phyloP scores from a whole-genome alignment of 106 monocot species.

The Dactylorhiza incarnata region DNA sequence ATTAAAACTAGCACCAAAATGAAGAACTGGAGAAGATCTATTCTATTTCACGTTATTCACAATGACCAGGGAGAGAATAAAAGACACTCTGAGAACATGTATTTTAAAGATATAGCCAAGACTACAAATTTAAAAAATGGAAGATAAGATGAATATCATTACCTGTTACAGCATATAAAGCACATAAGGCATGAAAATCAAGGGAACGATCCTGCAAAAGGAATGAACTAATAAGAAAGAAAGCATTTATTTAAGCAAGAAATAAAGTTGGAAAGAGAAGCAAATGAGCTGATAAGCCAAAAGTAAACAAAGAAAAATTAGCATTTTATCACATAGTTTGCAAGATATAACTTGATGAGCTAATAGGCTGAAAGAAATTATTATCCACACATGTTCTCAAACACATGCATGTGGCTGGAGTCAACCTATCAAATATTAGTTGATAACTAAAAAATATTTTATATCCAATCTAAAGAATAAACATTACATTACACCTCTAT shows the following conservation, averaged over 20 bases:
- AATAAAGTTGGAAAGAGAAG: not conserved
- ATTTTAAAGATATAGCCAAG: not conserved
- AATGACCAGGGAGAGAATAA: not conserved
- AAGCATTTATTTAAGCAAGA: not conserved
- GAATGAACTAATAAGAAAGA: slow-evolving; percentile 1
- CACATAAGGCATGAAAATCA: slow-evolving; percentile 94
- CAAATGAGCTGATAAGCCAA: not conserved
- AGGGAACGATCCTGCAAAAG: slow-evolving; percentile 89
- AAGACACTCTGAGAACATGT: not conserved
- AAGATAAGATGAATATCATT: slow-evolving; percentile 6
- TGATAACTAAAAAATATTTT: too few species aligned
- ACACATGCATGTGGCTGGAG: too few species aligned
- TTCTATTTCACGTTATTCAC: not conserved
- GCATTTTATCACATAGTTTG: not conserved
- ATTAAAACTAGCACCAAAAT: not conserved
- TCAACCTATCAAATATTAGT: too few species aligned
- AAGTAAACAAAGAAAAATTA: not conserved
- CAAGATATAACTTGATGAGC: not conserved
- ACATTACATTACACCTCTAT: too few species aligned
- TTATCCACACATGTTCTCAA: too few species aligned
- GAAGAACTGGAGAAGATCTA: not conserved
- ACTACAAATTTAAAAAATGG: not conserved
- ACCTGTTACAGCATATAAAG: slow-evolving; percentile 98
- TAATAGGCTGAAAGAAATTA: not conserved
- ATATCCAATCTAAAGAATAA: too few species aligned